phyloP scores from a whole-genome alignment of 345 rosid species.

The Brassica cretica region DNA sequence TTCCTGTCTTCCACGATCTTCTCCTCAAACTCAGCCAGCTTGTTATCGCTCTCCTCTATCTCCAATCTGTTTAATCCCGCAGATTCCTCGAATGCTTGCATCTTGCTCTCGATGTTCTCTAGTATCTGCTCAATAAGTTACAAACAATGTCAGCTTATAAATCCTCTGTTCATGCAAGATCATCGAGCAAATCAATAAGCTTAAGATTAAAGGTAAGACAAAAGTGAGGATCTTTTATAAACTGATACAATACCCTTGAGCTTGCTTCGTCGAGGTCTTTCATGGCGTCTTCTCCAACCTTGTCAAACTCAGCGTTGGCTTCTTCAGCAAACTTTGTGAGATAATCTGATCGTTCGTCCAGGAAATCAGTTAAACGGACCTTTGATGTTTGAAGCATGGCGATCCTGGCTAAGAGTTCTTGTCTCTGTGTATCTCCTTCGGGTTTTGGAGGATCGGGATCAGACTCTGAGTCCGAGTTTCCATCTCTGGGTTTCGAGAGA shows the following conservation, averaged over 20 bases:
- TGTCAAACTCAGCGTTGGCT: slow-evolving; percentile 74
- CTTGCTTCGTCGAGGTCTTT: slow-evolving; percentile 84
- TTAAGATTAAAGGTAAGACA: background rate
- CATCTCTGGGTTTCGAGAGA: slow-evolving; percentile 29
- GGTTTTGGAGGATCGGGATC: slow-evolving; percentile 45
- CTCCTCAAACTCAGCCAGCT: slow-evolving; percentile 67
- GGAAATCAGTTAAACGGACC: slow-evolving; percentile 79
- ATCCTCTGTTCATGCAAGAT: slow-evolving; percentile 15
- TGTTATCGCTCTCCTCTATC: slow-evolving; percentile 64
- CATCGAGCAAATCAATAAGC: slow-evolving; percentile 11
- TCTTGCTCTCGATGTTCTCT: slow-evolving; percentile 76
- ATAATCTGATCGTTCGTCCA: slow-evolving; percentile 77
- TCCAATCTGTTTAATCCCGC: slow-evolving; percentile 59
- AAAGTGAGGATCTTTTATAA: slow-evolving; percentile 6
- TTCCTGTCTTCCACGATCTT: slow-evolving; percentile 69
- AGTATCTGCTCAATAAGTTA: slow-evolving; percentile 55
- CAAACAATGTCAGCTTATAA: slow-evolving; percentile 3
- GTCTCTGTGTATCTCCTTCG: slow-evolving; percentile 69
- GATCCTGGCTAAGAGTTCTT: slow-evolving; percentile 80
- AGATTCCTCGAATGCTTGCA: slow-evolving; percentile 90
- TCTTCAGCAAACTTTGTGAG: slow-evolving; percentile 85
- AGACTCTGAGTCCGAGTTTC: slow-evolving; percentile 36
- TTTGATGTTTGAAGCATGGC: slow-evolving; percentile 85
- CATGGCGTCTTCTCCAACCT: slow-evolving; percentile 91
- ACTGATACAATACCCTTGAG: slow-evolving; percentile 57